Evolutionary conservation across 2,329 filamentous ascomycete species (phyloP).

Genomic region (Apiospora saccharicola): DNA sequence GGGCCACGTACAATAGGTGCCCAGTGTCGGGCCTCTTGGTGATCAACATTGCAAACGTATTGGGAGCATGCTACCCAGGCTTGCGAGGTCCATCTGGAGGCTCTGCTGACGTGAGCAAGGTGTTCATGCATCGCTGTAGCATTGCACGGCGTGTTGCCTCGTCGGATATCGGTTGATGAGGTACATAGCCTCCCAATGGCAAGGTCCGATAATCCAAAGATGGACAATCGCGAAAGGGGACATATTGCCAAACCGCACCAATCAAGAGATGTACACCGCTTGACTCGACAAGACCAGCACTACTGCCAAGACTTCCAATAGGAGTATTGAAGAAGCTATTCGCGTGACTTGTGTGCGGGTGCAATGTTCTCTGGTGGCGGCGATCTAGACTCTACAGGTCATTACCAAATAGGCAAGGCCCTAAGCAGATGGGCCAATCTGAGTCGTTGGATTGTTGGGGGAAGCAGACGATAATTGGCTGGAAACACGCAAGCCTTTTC

Average conservation of each 20-base stretch:
- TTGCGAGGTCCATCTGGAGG: not conserved
- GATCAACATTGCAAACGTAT: not conserved
- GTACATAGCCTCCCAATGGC: not conserved
- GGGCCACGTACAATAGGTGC: not conserved
- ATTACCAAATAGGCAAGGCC: conserved; percentile 15
- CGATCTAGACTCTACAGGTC: not conserved
- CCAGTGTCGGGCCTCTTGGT: not conserved
- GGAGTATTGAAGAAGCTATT: conserved; percentile 16
- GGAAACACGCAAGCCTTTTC: conserved; percentile 13
- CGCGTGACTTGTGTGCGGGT: not conserved
- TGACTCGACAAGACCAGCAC: not conserved
- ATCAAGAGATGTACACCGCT: not conserved
- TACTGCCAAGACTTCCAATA: not conserved
- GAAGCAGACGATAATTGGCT: conserved; percentile 13
- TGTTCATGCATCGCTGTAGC: not conserved
- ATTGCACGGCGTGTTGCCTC: not conserved
- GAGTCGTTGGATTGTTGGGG: conserved; percentile 20
- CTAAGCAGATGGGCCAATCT: conserved; percentile 16
- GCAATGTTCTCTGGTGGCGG: not conserved
- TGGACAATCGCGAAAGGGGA: not conserved
- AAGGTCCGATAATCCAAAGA: not conserved
- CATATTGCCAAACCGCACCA: not conserved
- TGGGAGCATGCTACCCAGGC: not conserved
- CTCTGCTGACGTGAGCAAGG: conserved; percentile 1
- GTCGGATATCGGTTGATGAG: not conserved